Base-by-base conservation (phyloP, 2,329 filamentous ascomycete genomes). In the Phoma sp. region DNA sequence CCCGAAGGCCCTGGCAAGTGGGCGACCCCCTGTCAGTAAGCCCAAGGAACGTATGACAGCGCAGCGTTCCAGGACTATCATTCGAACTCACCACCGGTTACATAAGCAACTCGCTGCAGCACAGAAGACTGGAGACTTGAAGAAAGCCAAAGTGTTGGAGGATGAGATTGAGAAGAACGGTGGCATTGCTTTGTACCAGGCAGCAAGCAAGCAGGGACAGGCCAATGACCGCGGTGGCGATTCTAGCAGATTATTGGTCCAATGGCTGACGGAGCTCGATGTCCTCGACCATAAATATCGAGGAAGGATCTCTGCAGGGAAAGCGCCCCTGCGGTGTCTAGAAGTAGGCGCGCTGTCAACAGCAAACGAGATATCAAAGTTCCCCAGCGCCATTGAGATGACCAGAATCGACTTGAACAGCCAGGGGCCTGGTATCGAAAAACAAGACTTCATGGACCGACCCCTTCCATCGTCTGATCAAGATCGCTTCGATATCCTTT, bases 361-460 rank as follows among this genome's bases (percentile, higher is more conserved):
- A 2, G 83, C 83, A 35, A 99, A 99, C 72, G 89, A 89, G 11
- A 96, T 92, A 74, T 93, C 92, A 0, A 84, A 80, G 56, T 89
- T 65, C 37, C 62, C 88, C 57, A 81, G 81, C 6, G 71, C 83
- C 38, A 89, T 98, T 65, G 80, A 89, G 32, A 86, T 96, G 65
- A 84, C 87, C 57, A 85, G 92, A 60, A 97, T 99, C 71, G 95
- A 99, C 70, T 78, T 99, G 51, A 90, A 96, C 75, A 95, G 92
- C 55, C 91, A 96, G 69, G 88, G 87, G 41, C 81, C 88, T 1
- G 87, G 86, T 0, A 99, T 99, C 61, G 71, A 87, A 52, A 86
- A 96, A 73, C 91, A 97, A 71, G 91, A 99, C 73, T 98, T 99
- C 69, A 96, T 99, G 93, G 78, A 91, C 62, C 83, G 92, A 24